Evolutionary conservation across 2,329 filamentous ascomycete genomes (phyloP).

Genomic region (Pseudocercospora ulei): DNA sequence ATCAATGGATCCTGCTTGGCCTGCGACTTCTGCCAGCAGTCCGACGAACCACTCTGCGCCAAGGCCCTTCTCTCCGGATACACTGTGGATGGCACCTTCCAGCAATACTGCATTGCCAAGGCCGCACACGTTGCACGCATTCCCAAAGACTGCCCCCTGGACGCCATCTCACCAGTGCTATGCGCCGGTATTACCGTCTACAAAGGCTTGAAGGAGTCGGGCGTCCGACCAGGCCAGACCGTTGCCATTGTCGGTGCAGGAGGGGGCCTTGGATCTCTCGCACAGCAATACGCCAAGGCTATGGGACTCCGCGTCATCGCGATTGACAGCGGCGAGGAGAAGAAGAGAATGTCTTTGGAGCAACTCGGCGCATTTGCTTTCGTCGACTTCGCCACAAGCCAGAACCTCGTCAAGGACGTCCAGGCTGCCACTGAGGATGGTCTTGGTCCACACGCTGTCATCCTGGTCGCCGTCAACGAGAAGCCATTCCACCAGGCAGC

Average conservation of each 20-base stretch:
- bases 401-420: conserved; percentile 74
- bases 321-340: conserved; percentile 76
- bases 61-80: conserved; percentile 72
- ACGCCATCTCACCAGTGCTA: conserved; percentile 67
- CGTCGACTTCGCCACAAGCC: conserved; percentile 68
- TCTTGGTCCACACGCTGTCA: conserved; percentile 74
- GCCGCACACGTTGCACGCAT: conserved; percentile 75
- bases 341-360: conserved; percentile 57
- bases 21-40: conserved; percentile 71
- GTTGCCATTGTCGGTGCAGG: conserved; percentile 81
- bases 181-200: conserved; percentile 75
- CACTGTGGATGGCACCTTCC: conserved; percentile 86
- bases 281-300: conserved; percentile 78
- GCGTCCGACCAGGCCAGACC: conserved; percentile 60
- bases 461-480: conserved; percentile 77
- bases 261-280: conserved; percentile 69
- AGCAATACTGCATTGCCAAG: conserved; percentile 83
- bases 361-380: conserved; percentile 61
- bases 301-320: conserved; percentile 76
- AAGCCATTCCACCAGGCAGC: conserved; percentile 93
- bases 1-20: conserved; percentile 75
- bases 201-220: conserved; percentile 82
- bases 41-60: conserved; percentile 75
- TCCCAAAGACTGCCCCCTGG: conserved; percentile 64
- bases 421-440: conserved; percentile 70